Evolutionary conservation across 495 filamentous ascomycete species (phyloP), one percentile per base, ranked within the genome.

Genomic region (Xylaria grammica): DNA sequence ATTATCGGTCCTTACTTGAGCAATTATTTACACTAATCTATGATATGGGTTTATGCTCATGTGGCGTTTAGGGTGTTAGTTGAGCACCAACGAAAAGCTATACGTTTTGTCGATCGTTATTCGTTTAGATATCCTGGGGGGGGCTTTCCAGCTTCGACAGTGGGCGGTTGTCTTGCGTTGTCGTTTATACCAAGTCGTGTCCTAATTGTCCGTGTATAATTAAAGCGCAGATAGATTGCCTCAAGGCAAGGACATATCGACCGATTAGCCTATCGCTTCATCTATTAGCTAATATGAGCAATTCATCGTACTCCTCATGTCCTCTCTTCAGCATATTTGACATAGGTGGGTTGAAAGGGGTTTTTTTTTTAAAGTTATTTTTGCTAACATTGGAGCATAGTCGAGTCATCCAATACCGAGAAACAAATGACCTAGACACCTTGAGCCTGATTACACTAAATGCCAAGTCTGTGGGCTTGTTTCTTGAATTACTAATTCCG

Each of bases 171-270:
- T 48, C 42, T 17, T 48, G 42, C 55, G 56, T 59, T 48, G 19
- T 22, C 40, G 13, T 36, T 59, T 59, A 59, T 59, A 59, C 48
- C 46, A 62, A 60, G 24, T 59, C 50, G 44, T 36, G 29, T 48
- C 30, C 29, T 3, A 36, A 24, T 19, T 22, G 45, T 62, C 62
- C 50, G 30, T 74, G 66, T 70, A 74, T 63, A 72, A 66, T 69
- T 65, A 50, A 58, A 65, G 61, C n/a, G 66, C 63, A 70, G 72
- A 68, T 72, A 68, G 69, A 70, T 42, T 64, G 69, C 69, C 69
- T 64, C 72, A 62, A 70, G 67, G 70, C 70, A 70, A 61, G 62
- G 60, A 50, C 45, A 29, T 62, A 34, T 30, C 42, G 29, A 60
- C 63, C 49, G n/a, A 53, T 22, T 24, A 13, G 32, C 44, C 60